A percentile compares a stretch with the other conserved stretches of the same genome.
Evolutionary conservation across 495 filamentous ascomycete species (phyloP).

Genomic region (Aspergillus affinis): DNA sequence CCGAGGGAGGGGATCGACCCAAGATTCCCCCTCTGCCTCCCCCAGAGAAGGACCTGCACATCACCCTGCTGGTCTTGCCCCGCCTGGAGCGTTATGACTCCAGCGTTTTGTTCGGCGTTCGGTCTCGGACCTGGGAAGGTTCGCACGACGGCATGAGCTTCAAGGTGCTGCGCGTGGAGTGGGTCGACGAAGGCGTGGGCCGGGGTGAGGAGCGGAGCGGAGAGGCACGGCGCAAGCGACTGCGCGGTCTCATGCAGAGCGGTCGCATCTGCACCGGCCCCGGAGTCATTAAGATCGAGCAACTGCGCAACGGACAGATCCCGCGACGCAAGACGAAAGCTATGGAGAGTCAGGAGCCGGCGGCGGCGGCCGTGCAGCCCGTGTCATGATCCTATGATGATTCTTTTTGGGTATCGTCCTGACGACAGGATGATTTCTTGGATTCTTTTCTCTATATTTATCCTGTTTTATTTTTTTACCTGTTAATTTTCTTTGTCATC

Average conservation of each 20-base stretch:
- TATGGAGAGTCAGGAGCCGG: constrained; percentile 31
- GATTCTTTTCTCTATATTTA: constrained; percentile 7
- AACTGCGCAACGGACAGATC: constrained; percentile 40
- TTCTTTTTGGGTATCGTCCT: neutral
- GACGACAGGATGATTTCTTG: neutral
- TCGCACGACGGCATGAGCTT: constrained; percentile 87
- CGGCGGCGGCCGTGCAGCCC: constrained; percentile 29
- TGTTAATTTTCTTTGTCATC: constrained; percentile 2
- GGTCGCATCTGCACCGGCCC: constrained; percentile 51
- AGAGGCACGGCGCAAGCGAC: constrained; percentile 59
- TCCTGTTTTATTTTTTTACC: constrained; percentile 4
- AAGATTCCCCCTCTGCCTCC: constrained; percentile 41
- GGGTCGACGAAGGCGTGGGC: constrained; percentile 70
- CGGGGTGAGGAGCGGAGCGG: constrained; percentile 65
- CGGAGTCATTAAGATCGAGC: constrained; percentile 42
- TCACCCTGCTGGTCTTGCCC: constrained; percentile 81
- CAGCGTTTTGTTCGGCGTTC: constrained; percentile 73
- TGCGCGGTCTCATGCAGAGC: constrained; percentile 48
- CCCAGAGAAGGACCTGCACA: constrained; percentile 71
- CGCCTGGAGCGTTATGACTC: constrained; percentile 71
- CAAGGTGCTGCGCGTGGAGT: constrained; percentile 73
- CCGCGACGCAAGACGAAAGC: constrained; percentile 27
- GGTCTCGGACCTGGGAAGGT: constrained; percentile 68
- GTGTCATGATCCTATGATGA: constrained; percentile 39
- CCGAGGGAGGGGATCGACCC: constrained; percentile 34